phyloP scores from a whole-genome alignment of 2,329 filamentous ascomycete species.

The Colletotrichum tropicale region DNA sequence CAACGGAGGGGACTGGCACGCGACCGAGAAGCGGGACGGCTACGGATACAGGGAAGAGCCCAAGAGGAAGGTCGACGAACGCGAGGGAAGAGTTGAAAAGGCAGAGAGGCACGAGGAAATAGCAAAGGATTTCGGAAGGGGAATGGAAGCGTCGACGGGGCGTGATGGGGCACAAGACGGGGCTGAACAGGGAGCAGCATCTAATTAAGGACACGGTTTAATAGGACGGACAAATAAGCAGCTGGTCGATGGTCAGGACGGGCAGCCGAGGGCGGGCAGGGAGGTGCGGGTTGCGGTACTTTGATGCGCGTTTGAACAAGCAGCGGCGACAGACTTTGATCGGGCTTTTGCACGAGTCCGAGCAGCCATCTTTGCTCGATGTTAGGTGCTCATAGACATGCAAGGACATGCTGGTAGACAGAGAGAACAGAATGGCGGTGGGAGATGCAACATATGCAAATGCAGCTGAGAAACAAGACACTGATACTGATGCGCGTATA shows the following conservation, averaged over 20 bases:
- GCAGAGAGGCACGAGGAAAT: not conserved
- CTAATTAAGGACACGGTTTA: not conserved
- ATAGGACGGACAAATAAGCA: conserved; percentile 17
- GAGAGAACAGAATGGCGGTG: not conserved
- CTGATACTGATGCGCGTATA: not conserved
- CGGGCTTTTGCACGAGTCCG: not conserved
- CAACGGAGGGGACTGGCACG: not conserved
- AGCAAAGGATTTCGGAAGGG: not conserved
- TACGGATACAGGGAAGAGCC: not conserved
- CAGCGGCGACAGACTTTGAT: not conserved
- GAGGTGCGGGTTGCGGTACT: not conserved
- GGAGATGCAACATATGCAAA: conserved; percentile 4
- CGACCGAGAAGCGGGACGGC: not conserved
- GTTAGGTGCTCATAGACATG: not conserved
- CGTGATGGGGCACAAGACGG: not conserved
- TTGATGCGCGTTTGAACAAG: not conserved
- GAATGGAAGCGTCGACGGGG: not conserved
- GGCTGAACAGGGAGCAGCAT: conserved; percentile 2
- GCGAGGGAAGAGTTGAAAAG: not conserved
- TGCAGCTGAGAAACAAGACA: conserved; percentile 12
- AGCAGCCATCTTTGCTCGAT: not conserved
- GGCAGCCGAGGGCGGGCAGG: not conserved
- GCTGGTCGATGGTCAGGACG: not conserved
- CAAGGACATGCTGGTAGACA: not conserved
- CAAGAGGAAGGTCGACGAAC: not conserved